Conservation (phyloP, 1,284 basidiomycete species). For the Pholiota adiposa region DNA sequence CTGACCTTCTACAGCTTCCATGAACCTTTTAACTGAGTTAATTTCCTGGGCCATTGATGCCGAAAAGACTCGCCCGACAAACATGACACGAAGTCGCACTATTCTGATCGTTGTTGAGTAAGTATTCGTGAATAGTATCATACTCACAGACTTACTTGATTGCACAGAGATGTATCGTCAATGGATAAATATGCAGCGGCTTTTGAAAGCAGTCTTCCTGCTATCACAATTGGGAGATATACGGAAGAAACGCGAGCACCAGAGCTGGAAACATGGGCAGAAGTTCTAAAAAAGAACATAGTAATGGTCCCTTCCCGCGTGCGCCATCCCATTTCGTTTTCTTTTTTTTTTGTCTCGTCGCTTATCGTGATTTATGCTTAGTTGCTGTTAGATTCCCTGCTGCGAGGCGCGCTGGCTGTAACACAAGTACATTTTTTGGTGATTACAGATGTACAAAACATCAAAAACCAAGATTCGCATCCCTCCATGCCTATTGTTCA, state of each 20-base stretch:
- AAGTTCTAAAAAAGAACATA: slow-evolving; percentile 38
- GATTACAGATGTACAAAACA: slow-evolving; percentile 39
- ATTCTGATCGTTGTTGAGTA: slow-evolving; percentile 37
- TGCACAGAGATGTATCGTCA: slow-evolving; percentile 18
- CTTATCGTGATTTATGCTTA: slow-evolving; percentile 9
- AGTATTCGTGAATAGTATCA: slow-evolving; percentile 14
- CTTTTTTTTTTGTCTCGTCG: slow-evolving; percentile 19
- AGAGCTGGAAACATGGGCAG: slow-evolving; percentile 30
- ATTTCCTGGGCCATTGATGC: slow-evolving; percentile 27
- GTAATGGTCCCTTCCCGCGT: slow-evolving; percentile 42
- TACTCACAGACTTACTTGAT: neutral
- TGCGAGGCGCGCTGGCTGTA: slow-evolving; percentile 35
- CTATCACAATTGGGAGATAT: slow-evolving; percentile 24
- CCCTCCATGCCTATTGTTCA: slow-evolving; percentile 40
- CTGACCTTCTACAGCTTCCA: slow-evolving; percentile 22
- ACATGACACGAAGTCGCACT: slow-evolving; percentile 22
- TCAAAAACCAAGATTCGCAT: slow-evolving; percentile 33
- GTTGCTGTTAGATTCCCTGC: slow-evolving; percentile 35
- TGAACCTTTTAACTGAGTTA: slow-evolving; percentile 27
- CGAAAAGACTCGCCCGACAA: slow-evolving; percentile 23
- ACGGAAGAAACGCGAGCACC: slow-evolving; percentile 19
- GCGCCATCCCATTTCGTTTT: slow-evolving; percentile 23
- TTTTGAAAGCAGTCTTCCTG: slow-evolving; percentile 22
- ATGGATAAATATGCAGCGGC: slow-evolving; percentile 21
- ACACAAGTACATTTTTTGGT: slow-evolving; percentile 48